phyloP scores from a whole-genome alignment of 345 rosid genomes.

The Arabidopsis arenosa region DNA sequence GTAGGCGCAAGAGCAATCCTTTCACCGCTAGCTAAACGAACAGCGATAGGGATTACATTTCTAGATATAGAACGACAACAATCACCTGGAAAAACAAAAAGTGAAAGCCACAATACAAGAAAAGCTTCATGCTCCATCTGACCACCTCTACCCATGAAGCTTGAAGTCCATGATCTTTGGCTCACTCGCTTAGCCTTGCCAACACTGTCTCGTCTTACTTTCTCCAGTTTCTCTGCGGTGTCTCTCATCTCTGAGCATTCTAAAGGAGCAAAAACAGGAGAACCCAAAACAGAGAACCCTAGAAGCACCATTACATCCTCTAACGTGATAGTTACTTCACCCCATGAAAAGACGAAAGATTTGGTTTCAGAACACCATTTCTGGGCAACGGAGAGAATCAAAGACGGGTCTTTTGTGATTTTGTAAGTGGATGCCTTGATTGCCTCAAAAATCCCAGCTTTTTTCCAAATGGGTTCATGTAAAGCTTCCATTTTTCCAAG shows the following conservation, averaged over 20 bases:
- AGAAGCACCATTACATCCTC: constrained; percentile 12
- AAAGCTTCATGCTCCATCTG: constrained; percentile 11
- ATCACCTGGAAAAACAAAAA: background rate
- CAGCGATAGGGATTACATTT: background rate
- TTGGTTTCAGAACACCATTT: constrained; percentile 8
- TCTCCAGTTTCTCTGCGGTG: background rate
- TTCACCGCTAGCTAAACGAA: constrained; percentile 10
- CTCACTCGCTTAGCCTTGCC: background rate
- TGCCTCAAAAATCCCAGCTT: background rate
- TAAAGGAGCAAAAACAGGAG: background rate
- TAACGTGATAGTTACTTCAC: background rate
- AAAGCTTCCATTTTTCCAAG: background rate
- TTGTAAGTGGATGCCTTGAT: background rate
- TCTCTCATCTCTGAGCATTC: background rate
- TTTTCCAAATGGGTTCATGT: background rate
- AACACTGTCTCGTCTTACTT: background rate
- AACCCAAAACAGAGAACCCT: constrained; percentile 10
- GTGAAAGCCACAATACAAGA: constrained; percentile 6
- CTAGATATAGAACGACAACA: background rate
- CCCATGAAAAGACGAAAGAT: constrained; percentile 5
- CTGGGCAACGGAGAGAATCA: background rate
- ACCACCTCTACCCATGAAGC: background rate
- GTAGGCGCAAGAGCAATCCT: background rate
- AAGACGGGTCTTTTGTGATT: background rate
- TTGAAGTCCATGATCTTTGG: background rate